A percentile compares a stretch with the other conserved stretches of the same genome.
phyloP scores from a whole-genome alignment of 768 basidiomycete species.

The Suillus alpinus region DNA sequence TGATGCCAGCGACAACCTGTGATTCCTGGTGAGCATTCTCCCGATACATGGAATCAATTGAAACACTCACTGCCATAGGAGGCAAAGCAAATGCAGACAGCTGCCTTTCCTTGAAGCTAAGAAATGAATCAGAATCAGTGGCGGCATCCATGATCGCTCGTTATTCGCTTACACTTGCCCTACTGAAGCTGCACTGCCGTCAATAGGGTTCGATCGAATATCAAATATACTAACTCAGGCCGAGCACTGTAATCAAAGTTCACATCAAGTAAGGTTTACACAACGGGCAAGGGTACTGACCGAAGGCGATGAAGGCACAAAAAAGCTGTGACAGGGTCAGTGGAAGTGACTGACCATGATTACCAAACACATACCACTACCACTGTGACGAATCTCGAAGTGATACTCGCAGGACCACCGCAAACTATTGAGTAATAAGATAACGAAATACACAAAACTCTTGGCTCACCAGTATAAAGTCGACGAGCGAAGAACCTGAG shows the following conservation, averaged over 20 bases:
- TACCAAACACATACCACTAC: constrained; percentile 15
- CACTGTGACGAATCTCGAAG: constrained; percentile 12
- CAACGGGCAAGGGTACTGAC: constrained; percentile 11
- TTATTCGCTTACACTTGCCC: constrained; percentile 23
- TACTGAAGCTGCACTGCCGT: constrained; percentile 15
- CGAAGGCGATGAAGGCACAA: constrained; percentile 18
- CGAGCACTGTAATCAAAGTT: constrained; percentile 20
- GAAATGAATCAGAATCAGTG: constrained; percentile 13
- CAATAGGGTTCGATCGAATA: not conserved
- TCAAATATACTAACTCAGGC: constrained; percentile 21
- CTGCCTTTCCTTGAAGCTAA: constrained; percentile 19
- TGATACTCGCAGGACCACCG: not conserved
- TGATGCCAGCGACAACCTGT: constrained; percentile 16
- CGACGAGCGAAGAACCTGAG: constrained; percentile 25
- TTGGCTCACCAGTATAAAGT: constrained; percentile 20
- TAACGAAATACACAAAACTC: too few relatives aligned
- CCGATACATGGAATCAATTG: not conserved
- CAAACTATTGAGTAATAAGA: constrained; percentile 15
- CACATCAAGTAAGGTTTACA: constrained; percentile 13
- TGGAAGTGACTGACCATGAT: not conserved
- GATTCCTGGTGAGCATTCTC: not conserved
- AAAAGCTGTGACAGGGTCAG: constrained; percentile 9
- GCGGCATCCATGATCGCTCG: not conserved
- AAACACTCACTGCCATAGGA: constrained; percentile 19
- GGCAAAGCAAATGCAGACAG: constrained; percentile 19